Evolutionary conservation across 495 filamentous ascomycete species (phyloP).

Genomic region (Tetracladium marchalianum): DNA sequence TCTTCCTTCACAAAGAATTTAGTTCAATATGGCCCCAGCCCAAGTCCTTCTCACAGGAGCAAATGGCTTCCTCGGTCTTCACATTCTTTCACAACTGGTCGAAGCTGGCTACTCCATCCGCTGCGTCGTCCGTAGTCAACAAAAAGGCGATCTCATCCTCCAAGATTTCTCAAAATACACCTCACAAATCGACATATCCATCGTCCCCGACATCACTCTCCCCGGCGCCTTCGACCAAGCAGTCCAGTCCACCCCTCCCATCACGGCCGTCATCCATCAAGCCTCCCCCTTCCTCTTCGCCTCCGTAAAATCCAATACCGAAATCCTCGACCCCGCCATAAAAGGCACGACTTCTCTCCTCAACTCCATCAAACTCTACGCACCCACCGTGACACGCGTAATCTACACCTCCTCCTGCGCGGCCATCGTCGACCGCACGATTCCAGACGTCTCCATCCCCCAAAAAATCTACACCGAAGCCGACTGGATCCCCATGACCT

Average conservation of each 20-base stretch:
- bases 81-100: slow-evolving; percentile 15
- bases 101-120: slow-evolving; percentile 19
- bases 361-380: slow-evolving; percentile 14
- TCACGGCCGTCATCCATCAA: slow-evolving; percentile 27
- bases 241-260: slow-evolving; percentile 21
- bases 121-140: slow-evolving; percentile 14
- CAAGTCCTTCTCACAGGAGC: slow-evolving; percentile 23
- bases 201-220: slow-evolving; percentile 23
- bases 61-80: slow-evolving; percentile 28
- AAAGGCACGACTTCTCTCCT: slow-evolving; percentile 22
- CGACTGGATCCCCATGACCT: neutral
- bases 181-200: slow-evolving; percentile 19
- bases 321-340: slow-evolving; percentile 21
- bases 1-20: too few relatives aligned
- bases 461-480: neutral
- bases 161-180: slow-evolving; percentile 3
- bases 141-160: slow-evolving; percentile 14
- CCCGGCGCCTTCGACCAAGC: slow-evolving; percentile 18
- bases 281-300: slow-evolving; percentile 25
- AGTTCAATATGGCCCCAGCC: too few relatives aligned
- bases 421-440: neutral
- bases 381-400: slow-evolving; percentile 23
- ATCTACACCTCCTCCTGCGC: slow-evolving; percentile 20
- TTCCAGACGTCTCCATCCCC: neutral
- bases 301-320: slow-evolving; percentile 14